Evolutionary conservation across 805 yeast genomes (phyloP).

Genomic region (Lachancea cidri): DNA sequence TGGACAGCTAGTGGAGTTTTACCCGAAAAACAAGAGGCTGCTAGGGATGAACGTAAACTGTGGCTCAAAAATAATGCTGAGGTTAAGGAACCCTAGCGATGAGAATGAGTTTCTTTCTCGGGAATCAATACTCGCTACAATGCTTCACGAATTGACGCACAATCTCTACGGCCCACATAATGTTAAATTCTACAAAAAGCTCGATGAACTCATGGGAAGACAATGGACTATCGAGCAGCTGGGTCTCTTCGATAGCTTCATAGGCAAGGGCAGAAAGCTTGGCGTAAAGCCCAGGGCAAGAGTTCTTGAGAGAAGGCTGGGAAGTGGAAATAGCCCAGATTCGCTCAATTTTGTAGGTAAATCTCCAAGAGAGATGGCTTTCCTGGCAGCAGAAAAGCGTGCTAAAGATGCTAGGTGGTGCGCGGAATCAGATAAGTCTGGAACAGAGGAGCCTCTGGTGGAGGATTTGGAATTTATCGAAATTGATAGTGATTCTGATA

Average conservation of each 20-base stretch:
- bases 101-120: slow-evolving; percentile 52
- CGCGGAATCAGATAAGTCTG: slow-evolving; percentile 8
- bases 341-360: slow-evolving; percentile 1
- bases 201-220: slow-evolving; percentile 57
- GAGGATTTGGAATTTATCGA: slow-evolving; percentile 18
- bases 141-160: slow-evolving; percentile 86
- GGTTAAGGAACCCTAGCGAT: slow-evolving; percentile 60
- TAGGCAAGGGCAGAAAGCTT: slow-evolving; percentile 30
- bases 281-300: slow-evolving; percentile 13
- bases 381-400: slow-evolving; percentile 30
- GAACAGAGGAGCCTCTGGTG: slow-evolving; percentile 12
- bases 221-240: slow-evolving; percentile 34
- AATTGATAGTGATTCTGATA: slow-evolving; percentile 16
- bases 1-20: slow-evolving; percentile 70
- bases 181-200: slow-evolving; percentile 53
- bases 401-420: slow-evolving; percentile 23
- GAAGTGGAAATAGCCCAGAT: not conserved
- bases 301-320: slow-evolving; percentile 1
- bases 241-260: slow-evolving; percentile 27
- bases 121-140: slow-evolving; percentile 67
- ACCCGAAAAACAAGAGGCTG: slow-evolving; percentile 58
- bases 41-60: slow-evolving; percentile 78
- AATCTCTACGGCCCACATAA: slow-evolving; percentile 80
- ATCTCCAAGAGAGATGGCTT: slow-evolving; percentile 31
- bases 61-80: slow-evolving; percentile 66